Conservation (phyloP, 169 alveolate genomes). For the Eimeria acervulina region DNA sequence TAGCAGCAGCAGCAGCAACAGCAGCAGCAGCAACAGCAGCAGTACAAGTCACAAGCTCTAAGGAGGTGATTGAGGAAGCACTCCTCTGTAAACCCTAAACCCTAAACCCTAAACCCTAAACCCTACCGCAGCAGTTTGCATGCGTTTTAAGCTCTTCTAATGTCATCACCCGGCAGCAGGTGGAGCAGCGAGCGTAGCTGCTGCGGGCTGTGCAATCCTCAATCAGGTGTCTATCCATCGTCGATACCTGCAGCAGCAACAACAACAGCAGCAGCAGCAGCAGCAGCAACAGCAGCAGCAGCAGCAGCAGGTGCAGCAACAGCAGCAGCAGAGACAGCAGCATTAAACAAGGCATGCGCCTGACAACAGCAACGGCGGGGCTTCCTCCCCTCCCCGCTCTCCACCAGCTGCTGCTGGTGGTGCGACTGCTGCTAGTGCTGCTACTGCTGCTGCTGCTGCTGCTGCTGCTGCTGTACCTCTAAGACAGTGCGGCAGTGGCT, state of each 20-base stretch:
- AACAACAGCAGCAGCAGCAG: not conserved
- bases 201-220: not conserved
- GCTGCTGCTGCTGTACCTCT: not conserved
- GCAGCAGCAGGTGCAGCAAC: not conserved
- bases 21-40: no score
- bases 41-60: no score
- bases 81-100: no score
- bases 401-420: not conserved
- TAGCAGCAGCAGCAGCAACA: no score
- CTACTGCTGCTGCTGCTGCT: not conserved
- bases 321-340: not conserved
- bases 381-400: no score
- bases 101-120: no score
- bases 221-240: not conserved
- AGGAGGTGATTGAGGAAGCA: no score
- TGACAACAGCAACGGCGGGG: no score
- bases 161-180: not conserved
- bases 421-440: not conserved
- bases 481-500: conserved; percentile 12
- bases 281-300: not conserved
- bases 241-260: not conserved
- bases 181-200: not conserved
- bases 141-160: not conserved
- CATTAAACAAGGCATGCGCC: no score
- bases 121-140: not conserved